A percentile compares a stretch with the other conserved stretches of the same genome.
phyloP scores from a whole-genome alignment of 2,329 filamentous ascomycete genomes.

The Exophiala viscosa region DNA sequence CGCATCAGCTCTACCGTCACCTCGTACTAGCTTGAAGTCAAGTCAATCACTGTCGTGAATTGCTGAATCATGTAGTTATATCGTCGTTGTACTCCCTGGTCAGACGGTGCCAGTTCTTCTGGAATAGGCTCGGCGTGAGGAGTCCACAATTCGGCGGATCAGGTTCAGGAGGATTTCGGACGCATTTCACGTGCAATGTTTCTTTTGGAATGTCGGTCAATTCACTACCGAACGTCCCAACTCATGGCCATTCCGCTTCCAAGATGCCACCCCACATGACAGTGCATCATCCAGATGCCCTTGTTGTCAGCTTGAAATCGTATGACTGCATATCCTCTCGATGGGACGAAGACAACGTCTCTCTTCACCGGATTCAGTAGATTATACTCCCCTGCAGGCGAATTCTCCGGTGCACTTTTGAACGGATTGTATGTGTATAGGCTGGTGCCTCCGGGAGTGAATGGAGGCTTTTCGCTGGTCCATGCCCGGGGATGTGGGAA shows the following conservation, averaged over 20 bases:
- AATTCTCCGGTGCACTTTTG: neutral
- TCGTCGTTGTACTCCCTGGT: too few species aligned
- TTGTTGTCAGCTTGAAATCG: constrained; percentile 37
- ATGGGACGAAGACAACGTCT: constrained; percentile 14
- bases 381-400: constrained; percentile 13
- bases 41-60: too few species aligned
- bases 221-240: constrained; percentile 1
- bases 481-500: constrained; percentile 16
- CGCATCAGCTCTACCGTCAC: too few species aligned
- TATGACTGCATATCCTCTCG: constrained; percentile 22
- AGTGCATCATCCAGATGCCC: constrained; percentile 37
- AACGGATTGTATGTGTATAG: constrained; percentile 14
- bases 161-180: too few species aligned
- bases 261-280: constrained; percentile 38
- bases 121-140: too few species aligned
- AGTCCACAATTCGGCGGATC: too few species aligned
- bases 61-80: too few species aligned
- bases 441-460: constrained; percentile 1
- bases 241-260: constrained; percentile 48
- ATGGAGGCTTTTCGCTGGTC: constrained; percentile 20
- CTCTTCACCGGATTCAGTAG: constrained; percentile 4
- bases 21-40: too few species aligned
- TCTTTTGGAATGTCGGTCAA: neutral
- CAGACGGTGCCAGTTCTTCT: too few species aligned
- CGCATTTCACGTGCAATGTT: too few species aligned